Evolutionary conservation across 106 monocot genomes (phyloP).

Genomic region (Iris macrosiphon): DNA sequence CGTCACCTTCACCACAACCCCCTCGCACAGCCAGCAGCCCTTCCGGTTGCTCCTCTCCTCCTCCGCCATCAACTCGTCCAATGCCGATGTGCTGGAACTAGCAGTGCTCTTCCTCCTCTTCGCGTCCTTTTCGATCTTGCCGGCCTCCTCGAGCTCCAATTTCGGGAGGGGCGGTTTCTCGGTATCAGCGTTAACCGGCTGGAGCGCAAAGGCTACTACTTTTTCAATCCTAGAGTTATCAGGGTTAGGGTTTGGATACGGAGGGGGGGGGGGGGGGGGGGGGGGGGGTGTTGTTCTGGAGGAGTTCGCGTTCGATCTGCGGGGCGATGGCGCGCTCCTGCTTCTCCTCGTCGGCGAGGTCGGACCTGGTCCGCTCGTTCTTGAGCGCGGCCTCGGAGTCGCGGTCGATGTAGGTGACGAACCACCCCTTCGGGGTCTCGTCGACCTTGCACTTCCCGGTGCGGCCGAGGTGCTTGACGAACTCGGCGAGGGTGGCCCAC

Average conservation of each 20-base stretch:
- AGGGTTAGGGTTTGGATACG: background rate
- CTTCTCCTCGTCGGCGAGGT: slow-evolving; percentile 81
- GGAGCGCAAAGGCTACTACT: slow-evolving; percentile 23
- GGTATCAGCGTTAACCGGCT: slow-evolving; percentile 7
- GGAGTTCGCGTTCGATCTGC: slow-evolving; percentile 87
- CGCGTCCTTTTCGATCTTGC: slow-evolving; percentile 3
- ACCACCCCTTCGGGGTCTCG: slow-evolving; percentile 97
- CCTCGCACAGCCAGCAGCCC: slow-evolving; percentile 90
- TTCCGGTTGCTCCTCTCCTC: slow-evolving; percentile 88
- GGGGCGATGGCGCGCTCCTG: slow-evolving; percentile 63
- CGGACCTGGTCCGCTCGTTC: slow-evolving; percentile 58
- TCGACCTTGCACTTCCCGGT: slow-evolving; percentile 94
- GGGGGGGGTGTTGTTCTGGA: slow-evolving; percentile 1
- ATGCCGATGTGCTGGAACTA: slow-evolving; percentile 16
- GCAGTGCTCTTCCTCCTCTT: slow-evolving; percentile 28
- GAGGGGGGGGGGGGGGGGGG: background rate
- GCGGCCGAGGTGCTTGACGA: slow-evolving; percentile 87
- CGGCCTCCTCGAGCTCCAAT: slow-evolving; percentile 43
- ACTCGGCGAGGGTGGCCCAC: slow-evolving; percentile 94
- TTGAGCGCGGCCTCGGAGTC: slow-evolving; percentile 89
- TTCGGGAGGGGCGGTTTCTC: slow-evolving; percentile 4
- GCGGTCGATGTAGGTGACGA: slow-evolving; percentile 91
- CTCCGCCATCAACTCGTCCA: slow-evolving; percentile 86
- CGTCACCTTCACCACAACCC: slow-evolving; percentile 92
- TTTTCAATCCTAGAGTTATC: background rate